Percentiles rank a stretch among this genome's conserved stretches.
Evolutionary conservation across 768 basidiomycete genomes (phyloP).

Genomic region (Xerocomus potaroensis): DNA sequence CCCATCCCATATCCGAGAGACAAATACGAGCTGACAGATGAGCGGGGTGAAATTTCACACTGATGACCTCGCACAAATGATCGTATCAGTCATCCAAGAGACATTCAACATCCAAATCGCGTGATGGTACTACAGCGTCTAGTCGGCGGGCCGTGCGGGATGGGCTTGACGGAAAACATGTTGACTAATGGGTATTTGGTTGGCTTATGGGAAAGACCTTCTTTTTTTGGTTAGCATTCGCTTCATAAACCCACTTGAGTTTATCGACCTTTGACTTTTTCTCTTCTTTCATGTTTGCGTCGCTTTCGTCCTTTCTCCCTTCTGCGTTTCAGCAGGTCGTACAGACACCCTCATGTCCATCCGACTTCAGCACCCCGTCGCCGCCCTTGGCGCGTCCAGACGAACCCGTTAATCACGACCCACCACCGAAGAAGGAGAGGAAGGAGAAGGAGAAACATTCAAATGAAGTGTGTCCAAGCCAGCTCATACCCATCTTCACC

Average conservation of each 20-base stretch:
- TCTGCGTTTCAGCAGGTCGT: conserved; percentile 42
- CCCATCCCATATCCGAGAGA: too few species aligned
- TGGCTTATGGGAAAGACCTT: conserved; percentile 11
- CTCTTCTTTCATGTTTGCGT: conserved; percentile 46
- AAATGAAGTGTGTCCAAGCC: conserved; percentile 41
- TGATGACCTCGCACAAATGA: not conserved
- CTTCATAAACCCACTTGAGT: conserved; percentile 15
- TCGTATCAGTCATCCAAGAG: not conserved
- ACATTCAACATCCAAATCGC: too few species aligned
- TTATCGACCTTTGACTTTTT: not conserved
- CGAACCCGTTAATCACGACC: conserved; percentile 21
- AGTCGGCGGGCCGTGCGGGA: too few species aligned
- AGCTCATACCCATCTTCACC: conserved; percentile 1
- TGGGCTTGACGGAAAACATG: too few species aligned
- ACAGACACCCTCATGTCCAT: conserved; percentile 20
- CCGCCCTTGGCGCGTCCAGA: not conserved
- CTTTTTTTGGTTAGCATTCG: not conserved
- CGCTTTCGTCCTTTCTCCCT: conserved; percentile 48
- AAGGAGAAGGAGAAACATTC: conserved; percentile 38
- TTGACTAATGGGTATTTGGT: not conserved
- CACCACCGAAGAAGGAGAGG: conserved; percentile 45
- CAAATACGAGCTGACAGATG: too few species aligned
- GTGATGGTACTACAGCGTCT: too few species aligned
- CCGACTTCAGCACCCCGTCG: conserved; percentile 16
- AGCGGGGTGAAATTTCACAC: too few species aligned